Conservation (phyloP, 2,329 filamentous ascomycete species). For the Fusarium proliferatum region DNA sequence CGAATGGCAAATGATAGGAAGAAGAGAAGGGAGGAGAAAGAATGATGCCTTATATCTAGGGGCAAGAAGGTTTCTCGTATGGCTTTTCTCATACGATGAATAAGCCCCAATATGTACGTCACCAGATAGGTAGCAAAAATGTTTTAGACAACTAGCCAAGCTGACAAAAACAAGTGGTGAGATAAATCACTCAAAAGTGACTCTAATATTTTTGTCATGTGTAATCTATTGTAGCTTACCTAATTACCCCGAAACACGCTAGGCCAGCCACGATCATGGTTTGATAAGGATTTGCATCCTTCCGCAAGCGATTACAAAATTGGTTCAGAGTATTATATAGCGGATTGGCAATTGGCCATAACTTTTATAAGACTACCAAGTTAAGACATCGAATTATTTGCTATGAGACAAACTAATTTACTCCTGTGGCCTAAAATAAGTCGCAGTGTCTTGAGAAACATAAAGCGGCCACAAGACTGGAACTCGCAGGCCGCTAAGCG, state of each 20-base stretch:
- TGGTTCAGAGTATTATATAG: no score
- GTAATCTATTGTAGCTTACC: no score
- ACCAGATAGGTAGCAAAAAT: not conserved
- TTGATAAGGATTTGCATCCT: not conserved
- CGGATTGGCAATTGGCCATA: not conserved
- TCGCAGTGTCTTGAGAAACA: fast-evolving
- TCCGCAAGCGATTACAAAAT: not conserved
- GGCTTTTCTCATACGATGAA: not conserved
- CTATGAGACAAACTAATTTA: fast-evolving
- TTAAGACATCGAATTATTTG: fast-evolving
- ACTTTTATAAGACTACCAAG: fast-evolving
- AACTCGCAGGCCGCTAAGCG: no score
- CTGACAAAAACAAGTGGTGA: no score
- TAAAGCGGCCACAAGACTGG: not conserved
- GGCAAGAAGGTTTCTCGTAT: not conserved
- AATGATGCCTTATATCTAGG: not conserved
- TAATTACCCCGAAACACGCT: not conserved
- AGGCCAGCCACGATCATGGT: not conserved
- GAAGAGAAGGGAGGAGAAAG: not conserved
- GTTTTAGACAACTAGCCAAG: no score
- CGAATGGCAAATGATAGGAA: no score
- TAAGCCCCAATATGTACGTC: not conserved
- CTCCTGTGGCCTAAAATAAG: not conserved
- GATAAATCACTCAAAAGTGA: no score
- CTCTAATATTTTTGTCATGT: no score